phyloP scores from a whole-genome alignment of 768 basidiomycete species.

The Rubroboletus pulcherrimus region DNA sequence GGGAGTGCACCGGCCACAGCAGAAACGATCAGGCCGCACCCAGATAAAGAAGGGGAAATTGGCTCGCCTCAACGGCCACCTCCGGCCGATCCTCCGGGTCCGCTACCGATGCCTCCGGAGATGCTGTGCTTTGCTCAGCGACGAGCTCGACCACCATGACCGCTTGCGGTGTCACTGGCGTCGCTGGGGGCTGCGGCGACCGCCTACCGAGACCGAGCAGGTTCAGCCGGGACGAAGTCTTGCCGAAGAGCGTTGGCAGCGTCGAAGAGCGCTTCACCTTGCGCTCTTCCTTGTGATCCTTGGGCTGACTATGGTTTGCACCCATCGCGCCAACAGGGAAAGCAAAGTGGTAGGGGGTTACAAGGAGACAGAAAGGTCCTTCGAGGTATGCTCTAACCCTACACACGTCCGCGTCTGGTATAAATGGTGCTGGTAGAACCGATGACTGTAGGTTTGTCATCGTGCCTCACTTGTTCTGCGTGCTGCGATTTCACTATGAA shows the following conservation, averaged over 20 bases:
- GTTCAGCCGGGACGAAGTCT: conserved; percentile 28
- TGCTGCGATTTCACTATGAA: conserved; percentile 21
- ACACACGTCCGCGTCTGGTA: conserved; percentile 7
- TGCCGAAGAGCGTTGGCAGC: conserved; percentile 23
- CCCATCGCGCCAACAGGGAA: conserved; percentile 20
- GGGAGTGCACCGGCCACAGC: conserved; percentile 8
- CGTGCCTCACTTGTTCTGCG: conserved; percentile 29
- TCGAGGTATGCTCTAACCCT: conserved; percentile 15
- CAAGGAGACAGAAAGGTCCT: background rate
- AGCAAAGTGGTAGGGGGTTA: background rate
- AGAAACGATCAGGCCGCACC: conserved; percentile 10
- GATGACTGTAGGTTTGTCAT: conserved; percentile 14
- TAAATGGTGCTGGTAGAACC: conserved; percentile 18
- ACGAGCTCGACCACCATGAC: conserved; percentile 4
- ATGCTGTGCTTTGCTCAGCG: conserved; percentile 19
- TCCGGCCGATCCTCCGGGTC: conserved; percentile 29
- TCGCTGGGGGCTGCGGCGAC: conserved; percentile 29
- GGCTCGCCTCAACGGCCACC: conserved; percentile 16
- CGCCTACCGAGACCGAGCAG: conserved; percentile 26
- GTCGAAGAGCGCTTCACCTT: conserved; percentile 24
- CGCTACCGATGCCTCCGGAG: conserved; percentile 19
- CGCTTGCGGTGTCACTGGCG: conserved; percentile 24
- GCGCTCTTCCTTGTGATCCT: conserved; percentile 20
- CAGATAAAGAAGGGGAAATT: background rate
- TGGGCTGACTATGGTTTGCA: conserved; percentile 25